phyloP scores from a whole-genome alignment of 305 asterid genomes.

The Andrographis paniculata region DNA sequence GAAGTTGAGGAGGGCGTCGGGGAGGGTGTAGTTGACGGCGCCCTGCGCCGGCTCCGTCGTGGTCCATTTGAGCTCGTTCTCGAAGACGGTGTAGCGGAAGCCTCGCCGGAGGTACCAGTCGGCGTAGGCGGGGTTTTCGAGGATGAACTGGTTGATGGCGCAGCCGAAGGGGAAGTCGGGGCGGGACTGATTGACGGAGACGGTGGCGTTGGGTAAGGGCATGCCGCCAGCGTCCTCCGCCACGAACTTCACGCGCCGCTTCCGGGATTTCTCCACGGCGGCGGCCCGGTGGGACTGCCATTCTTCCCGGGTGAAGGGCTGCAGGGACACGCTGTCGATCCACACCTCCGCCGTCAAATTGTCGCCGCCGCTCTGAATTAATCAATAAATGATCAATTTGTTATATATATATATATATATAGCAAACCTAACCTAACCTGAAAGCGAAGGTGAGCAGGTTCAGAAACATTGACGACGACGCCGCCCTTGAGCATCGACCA shows the following conservation, averaged over 20 bases:
- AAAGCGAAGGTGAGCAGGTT: conserved; percentile 25
- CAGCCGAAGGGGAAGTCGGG: conserved; percentile 22
- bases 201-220: conserved; percentile 21
- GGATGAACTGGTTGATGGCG: conserved; percentile 13
- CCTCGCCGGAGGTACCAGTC: conserved; percentile 20
- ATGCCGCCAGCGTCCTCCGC: neutral
- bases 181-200: conserved; percentile 9
- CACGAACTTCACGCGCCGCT: neutral
- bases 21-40: conserved; percentile 11
- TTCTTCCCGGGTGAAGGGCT: neutral
- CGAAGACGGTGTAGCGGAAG: conserved; percentile 24
- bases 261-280: neutral
- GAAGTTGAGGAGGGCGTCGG: conserved; percentile 32
- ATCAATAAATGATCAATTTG: too few species aligned
- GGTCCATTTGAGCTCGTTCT: conserved; percentile 32
- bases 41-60: conserved; percentile 18
- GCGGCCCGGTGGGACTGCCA: neutral
- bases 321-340: neutral
- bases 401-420: too few species aligned
- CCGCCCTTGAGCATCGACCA: conserved; percentile 55
- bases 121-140: conserved; percentile 17
- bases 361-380: too few species aligned
- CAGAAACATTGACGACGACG: conserved; percentile 24
- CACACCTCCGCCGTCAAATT: neutral
- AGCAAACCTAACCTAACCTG: too few species aligned